A percentile compares a stretch with the other conserved stretches of the same genome.
Conservation (phyloP, 345 rosid species). For the Salix dunnii region DNA sequence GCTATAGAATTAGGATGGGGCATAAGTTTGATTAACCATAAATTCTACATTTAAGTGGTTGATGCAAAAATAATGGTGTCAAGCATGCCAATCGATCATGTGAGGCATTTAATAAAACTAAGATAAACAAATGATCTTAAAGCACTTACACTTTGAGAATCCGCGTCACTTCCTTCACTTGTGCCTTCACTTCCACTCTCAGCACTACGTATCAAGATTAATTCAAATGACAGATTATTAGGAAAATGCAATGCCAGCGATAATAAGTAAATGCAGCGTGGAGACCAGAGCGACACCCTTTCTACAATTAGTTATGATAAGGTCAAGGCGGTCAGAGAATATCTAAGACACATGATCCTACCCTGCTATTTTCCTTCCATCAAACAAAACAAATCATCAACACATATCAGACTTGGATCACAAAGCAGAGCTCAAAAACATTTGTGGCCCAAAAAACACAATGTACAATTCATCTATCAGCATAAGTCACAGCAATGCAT, state of each 20-base stretch:
- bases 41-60: neutral
- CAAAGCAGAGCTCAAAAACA: neutral
- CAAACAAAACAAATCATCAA: neutral
- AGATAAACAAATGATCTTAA: conserved; percentile 7
- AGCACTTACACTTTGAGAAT: conserved; percentile 77
- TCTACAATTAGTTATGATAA: neutral
- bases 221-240: conserved; percentile 23
- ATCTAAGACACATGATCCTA: neutral
- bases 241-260: neutral
- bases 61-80: neutral
- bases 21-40: neutral
- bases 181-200: conserved; percentile 94
- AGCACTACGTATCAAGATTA: conserved; percentile 40
- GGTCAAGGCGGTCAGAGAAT: neutral
- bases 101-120: neutral
- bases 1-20: neutral
- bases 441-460: neutral
- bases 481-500: neutral
- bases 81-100: neutral
- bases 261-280: neutral
- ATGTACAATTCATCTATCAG: neutral
- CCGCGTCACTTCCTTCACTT: conserved; percentile 96
- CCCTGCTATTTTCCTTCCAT: neutral
- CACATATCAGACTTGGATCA: neutral
- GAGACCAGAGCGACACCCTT: neutral